Evolutionary conservation across 73 alveolate genomes (phyloP).

Genomic region (Stentor roeselii): DNA sequence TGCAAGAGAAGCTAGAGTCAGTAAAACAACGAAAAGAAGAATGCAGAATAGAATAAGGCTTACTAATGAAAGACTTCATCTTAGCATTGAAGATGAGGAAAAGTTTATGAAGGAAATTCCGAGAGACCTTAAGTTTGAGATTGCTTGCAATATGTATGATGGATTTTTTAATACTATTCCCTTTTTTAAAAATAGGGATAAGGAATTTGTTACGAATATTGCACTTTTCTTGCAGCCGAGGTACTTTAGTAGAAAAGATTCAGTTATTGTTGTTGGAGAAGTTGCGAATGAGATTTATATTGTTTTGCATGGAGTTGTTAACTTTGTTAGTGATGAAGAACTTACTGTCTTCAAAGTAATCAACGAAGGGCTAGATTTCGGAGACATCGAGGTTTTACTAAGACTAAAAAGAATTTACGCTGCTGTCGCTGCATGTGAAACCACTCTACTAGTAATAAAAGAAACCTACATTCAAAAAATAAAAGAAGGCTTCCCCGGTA

Average conservation of each 20-base stretch:
- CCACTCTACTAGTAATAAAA: neutral
- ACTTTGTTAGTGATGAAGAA: neutral
- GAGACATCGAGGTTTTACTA: neutral
- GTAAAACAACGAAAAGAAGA: neutral
- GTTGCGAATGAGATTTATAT: neutral
- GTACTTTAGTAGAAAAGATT: neutral
- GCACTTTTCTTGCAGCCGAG: neutral
- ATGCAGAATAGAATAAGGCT: neutral
- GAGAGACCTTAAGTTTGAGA: neutral
- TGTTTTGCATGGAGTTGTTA: neutral
- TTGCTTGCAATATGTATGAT: constrained; percentile 12
- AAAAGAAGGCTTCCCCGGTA: neutral
- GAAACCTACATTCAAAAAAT: neutral
- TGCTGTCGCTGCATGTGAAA: neutral
- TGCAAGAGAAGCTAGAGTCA: neutral
- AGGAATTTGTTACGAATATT: neutral
- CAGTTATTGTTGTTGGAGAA: neutral
- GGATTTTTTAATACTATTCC: neutral
- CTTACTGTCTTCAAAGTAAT: neutral
- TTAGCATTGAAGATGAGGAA: neutral
- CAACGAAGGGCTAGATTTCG: constrained; percentile 5
- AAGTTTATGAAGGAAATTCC: neutral
- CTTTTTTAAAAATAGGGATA: neutral
- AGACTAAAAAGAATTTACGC: neutral
- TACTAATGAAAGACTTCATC: neutral